Evolutionary conservation across 768 basidiomycete genomes (phyloP).

Genomic region (Lactifluus volemus): DNA sequence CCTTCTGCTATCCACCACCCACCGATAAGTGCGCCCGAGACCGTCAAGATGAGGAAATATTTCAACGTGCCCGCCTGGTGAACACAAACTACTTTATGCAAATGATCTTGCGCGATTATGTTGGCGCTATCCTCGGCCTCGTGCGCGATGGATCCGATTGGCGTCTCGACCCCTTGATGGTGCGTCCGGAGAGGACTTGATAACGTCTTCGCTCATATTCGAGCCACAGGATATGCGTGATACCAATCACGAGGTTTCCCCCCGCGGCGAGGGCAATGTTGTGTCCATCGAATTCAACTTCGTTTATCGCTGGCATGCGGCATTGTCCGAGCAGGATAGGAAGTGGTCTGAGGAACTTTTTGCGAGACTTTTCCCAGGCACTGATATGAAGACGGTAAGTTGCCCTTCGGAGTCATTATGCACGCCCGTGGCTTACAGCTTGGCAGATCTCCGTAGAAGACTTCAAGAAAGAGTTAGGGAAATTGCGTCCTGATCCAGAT

Average conservation of each 20-base stretch:
- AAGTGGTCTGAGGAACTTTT: conserved; percentile 5
- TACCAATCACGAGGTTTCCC: conserved; percentile 40
- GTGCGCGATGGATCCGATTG: conserved; percentile 53
- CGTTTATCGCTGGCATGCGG: conserved; percentile 32
- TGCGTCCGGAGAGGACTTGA: conserved; percentile 21
- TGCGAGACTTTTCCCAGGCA: neutral
- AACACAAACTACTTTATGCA: conserved; percentile 69
- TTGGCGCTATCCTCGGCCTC: conserved; percentile 64
- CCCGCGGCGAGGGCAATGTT: conserved; percentile 66
- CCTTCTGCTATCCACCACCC: conserved; percentile 28
- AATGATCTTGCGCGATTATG: conserved; percentile 63
- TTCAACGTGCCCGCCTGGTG: conserved; percentile 61
- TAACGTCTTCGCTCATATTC: neutral
- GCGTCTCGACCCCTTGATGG: conserved; percentile 62
- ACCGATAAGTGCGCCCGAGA: conserved; percentile 16
- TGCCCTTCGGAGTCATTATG: neutral
- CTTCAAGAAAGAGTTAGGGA: conserved; percentile 15
- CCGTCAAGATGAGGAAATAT: conserved; percentile 68
- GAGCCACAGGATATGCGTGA: conserved; percentile 40
- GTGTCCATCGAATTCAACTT: conserved; percentile 70
- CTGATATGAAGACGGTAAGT: conserved; percentile 5
- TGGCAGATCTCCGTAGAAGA: conserved; percentile 29
- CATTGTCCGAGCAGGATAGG: conserved; percentile 6
- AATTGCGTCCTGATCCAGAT: conserved; percentile 18
- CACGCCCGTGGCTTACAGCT: conserved; percentile 1